Evolutionary conservation across 441 rosid genomes (phyloP), one percentile per base, ranked within the genome.

Genomic region (Brassica hybrid): DNA sequence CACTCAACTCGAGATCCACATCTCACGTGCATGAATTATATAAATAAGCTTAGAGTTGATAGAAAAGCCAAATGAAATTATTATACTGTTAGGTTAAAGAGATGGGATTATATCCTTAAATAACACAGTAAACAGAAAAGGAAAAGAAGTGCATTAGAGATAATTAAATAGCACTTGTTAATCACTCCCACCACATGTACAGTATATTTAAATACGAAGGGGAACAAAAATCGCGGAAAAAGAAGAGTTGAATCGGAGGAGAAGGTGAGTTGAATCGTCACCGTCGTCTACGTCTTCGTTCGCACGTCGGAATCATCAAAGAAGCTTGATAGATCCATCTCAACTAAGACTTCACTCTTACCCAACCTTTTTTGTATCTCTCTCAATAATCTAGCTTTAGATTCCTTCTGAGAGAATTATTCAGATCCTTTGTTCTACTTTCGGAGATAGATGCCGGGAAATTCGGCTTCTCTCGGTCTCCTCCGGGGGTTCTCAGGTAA

Each of bases 401-500:
- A 16, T 71, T 65, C 60, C 62, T 57, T 38, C 52, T 18, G 38
- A 30, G 4, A 30, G 11, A 61, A 63, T 63, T 52, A 2, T 13
- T 10, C 3, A 30, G 71, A 17, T 19, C 27, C 18, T 14, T 58
- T 32, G 64, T 72, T 45, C 34, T 1, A 4, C 34, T 30, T 5
- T 30, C 34, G 34, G 34, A 14, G 25, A 23, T 3, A 56, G 62
- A 87, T 91, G 89, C 80, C 86, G 59, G 80, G 85, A 72, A 76
- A 70, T 85, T 72, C 75, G 16, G 68, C 75, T 81, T 75, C 69
- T 7, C 21, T 70, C 71, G 71, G 80, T 79, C 67, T 71, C 82
- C 81, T 73, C 82, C 81, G 87, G 65, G 81, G 58, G 34, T 61
- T 84, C 61, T 79, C 88, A 54, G 91, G 94, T 88, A 61, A 79